Evolutionary conservation across 1,284 basidiomycete species (phyloP).

Genomic region (Puccinia coronata): DNA sequence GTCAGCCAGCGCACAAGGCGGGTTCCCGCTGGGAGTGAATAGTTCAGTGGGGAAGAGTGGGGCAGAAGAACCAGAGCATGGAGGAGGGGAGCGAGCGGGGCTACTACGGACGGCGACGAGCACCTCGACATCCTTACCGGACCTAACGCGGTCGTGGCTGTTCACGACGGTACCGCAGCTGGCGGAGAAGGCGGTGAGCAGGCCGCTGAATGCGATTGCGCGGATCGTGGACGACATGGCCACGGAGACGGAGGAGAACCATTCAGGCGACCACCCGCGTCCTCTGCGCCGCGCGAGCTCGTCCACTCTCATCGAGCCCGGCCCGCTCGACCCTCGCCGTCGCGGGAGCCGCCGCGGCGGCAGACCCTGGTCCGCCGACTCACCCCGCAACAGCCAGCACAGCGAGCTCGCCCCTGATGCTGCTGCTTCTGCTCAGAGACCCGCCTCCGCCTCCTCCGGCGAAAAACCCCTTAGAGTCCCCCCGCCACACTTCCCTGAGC

Average conservation of each 20-base stretch:
- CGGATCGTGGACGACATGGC: constrained; percentile 45
- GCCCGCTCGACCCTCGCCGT: background rate
- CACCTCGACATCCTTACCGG: constrained; percentile 14
- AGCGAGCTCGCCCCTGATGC: background rate
- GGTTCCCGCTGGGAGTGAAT: background rate
- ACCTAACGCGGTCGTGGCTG: constrained; percentile 34
- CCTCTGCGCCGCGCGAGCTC: background rate
- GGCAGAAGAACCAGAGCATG: background rate
- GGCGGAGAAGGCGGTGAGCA: constrained; percentile 42
- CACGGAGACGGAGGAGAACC: constrained; percentile 17
- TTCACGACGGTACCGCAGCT: constrained; percentile 35
- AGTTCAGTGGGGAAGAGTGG: background rate
- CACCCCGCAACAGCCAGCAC: background rate
- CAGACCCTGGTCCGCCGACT: background rate
- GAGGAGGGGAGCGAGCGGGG: background rate
- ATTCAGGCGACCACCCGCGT: background rate
- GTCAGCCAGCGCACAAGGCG: background rate
- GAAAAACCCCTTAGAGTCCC: background rate
- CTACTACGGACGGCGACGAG: background rate
- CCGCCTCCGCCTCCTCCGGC: background rate
- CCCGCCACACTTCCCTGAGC: background rate
- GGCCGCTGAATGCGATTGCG: constrained; percentile 45
- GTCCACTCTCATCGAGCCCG: background rate
- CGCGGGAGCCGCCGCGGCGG: background rate
- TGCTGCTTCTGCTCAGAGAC: background rate